Percentiles rank a stretch among this genome's conserved stretches.
phyloP scores from a whole-genome alignment of 768 basidiomycete genomes.

The Amanita inopinata region DNA sequence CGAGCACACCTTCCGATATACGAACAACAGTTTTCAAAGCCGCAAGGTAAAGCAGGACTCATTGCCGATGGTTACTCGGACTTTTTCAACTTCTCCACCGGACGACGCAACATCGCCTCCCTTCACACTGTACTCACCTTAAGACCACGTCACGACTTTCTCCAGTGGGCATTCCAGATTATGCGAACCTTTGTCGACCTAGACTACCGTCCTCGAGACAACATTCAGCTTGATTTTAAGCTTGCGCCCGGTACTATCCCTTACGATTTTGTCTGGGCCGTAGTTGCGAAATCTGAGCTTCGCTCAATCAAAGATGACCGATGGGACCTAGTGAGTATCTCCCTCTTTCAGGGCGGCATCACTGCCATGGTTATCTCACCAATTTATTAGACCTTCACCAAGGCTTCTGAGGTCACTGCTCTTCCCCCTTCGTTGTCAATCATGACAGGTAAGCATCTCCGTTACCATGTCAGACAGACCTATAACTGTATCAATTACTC shows the following conservation, averaged over 20 bases:
- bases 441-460: conserved; percentile 53
- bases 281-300: conserved; percentile 76
- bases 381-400: conserved; percentile 63
- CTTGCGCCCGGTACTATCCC: conserved; percentile 42
- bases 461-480: conserved; percentile 6
- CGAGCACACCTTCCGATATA: conserved; percentile 49
- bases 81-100: conserved; percentile 82
- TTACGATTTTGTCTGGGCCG: conserved; percentile 71
- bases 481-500: conserved; percentile 7
- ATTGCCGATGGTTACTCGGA: conserved; percentile 66
- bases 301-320: conserved; percentile 55
- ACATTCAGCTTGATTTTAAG: conserved; percentile 71
- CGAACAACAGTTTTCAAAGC: conserved; percentile 66
- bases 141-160: conserved; percentile 75
- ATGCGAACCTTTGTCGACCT: conserved; percentile 64
- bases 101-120: conserved; percentile 65
- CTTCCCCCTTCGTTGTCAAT: conserved; percentile 57
- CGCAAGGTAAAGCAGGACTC: conserved; percentile 40
- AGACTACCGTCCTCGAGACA: conserved; percentile 60
- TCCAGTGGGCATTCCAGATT: conserved; percentile 55
- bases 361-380: conserved; percentile 4
- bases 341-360: not conserved
- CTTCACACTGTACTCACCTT: conserved; percentile 75
- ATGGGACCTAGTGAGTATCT: conserved; percentile 80
- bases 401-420: conserved; percentile 53